Evolutionary conservation across 495 filamentous ascomycete genomes (phyloP).

Genomic region (Penicillium coprophilum): DNA sequence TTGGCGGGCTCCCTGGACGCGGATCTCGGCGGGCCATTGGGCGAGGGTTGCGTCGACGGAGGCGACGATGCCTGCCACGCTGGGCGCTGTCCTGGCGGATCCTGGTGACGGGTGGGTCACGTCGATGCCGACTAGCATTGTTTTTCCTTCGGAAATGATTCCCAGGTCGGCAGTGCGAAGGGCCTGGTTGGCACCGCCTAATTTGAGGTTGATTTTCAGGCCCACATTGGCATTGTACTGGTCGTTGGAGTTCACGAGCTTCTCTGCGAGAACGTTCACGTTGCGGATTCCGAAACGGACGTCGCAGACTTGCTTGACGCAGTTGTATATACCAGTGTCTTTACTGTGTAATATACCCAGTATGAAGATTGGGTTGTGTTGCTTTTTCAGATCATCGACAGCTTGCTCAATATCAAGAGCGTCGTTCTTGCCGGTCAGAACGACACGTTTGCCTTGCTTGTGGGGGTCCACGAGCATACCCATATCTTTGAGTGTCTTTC

Average conservation of each 20-base stretch:
- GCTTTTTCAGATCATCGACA: slow-evolving; percentile 31
- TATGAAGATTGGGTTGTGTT: slow-evolving; percentile 50
- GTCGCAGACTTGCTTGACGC: slow-evolving; percentile 68
- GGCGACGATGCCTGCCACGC: slow-evolving; percentile 53
- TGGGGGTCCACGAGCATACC: slow-evolving; percentile 27
- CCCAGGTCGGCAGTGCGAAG: slow-evolving; percentile 51
- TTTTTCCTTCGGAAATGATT: slow-evolving; percentile 61
- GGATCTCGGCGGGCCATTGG: slow-evolving; percentile 35
- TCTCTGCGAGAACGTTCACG: slow-evolving; percentile 56
- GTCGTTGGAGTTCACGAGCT: slow-evolving; percentile 43
- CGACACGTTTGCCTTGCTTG: slow-evolving; percentile 17
- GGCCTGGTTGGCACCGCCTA: slow-evolving; percentile 74
- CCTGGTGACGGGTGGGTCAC: slow-evolving; percentile 86
- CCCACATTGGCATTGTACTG: slow-evolving; percentile 74
- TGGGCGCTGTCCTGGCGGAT: slow-evolving; percentile 56
- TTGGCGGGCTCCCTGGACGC: slow-evolving; percentile 26
- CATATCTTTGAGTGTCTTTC: slow-evolving; percentile 26
- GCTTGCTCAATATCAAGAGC: slow-evolving; percentile 26
- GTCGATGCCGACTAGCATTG: slow-evolving; percentile 85
- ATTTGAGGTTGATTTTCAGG: slow-evolving; percentile 84
- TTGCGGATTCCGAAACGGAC: slow-evolving; percentile 62
- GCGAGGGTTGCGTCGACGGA: slow-evolving; percentile 25
- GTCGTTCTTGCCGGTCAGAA: slow-evolving; percentile 14
- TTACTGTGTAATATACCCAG: slow-evolving; percentile 60
- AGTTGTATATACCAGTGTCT: slow-evolving; percentile 58